Conservation (phyloP, 441 rosid species). For the Omphalea diandra region DNA sequence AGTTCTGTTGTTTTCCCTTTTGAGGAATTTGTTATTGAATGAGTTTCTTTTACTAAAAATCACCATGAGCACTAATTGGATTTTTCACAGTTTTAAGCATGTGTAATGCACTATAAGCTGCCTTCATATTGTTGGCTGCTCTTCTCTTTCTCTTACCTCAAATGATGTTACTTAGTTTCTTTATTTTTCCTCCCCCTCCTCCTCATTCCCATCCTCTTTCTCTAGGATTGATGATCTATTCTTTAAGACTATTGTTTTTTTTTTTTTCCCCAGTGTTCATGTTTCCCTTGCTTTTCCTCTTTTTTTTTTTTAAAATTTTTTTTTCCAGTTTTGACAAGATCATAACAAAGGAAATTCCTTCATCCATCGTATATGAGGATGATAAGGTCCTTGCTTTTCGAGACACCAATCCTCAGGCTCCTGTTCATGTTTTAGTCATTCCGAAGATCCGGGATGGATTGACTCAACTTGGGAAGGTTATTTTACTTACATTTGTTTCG, state of each 20-base stretch:
- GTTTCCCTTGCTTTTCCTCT: background rate
- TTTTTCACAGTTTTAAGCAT: no score
- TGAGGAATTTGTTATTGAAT: background rate
- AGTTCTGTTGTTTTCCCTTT: background rate
- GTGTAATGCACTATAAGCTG: no score
- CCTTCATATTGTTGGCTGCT: background rate
- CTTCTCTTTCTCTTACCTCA: background rate
- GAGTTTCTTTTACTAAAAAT: background rate
- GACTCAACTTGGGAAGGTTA: conserved; percentile 68
- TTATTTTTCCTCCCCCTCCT: no score
- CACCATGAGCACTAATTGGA: background rate
- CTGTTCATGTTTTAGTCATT: conserved; percentile 86
- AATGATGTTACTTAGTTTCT: background rate
- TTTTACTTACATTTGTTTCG: conserved; percentile 5
- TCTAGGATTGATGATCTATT: background rate
- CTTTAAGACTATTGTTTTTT: background rate
- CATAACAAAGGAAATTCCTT: conserved; percentile 80
- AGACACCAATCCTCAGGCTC: conserved; percentile 79
- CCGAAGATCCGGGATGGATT: conserved; percentile 86
- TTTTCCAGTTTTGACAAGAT: conserved; percentile 76
- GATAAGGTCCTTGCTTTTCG: conserved; percentile 83
- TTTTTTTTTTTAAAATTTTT: background rate
- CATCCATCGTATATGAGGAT: conserved; percentile 85
- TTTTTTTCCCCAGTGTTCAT: conserved; percentile 9
- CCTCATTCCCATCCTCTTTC: background rate